phyloP scores from a whole-genome alignment of 2,329 filamentous ascomycete species.

The Scedosporium boydii region DNA sequence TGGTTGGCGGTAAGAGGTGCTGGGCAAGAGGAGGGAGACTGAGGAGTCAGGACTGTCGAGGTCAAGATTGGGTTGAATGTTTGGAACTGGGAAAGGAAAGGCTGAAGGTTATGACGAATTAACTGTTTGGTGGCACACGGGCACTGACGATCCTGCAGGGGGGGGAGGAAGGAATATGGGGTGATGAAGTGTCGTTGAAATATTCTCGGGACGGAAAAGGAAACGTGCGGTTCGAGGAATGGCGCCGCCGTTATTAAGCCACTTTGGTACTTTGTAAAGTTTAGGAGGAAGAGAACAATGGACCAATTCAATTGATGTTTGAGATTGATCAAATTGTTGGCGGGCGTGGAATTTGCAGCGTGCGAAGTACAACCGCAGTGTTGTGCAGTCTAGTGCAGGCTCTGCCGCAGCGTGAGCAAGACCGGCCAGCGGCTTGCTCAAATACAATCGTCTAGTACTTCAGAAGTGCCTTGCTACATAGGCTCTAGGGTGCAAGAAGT shows the following conservation, averaged over 20 bases:
- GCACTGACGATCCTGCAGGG: background rate
- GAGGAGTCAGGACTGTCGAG: background rate
- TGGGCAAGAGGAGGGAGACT: background rate
- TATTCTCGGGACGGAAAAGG: background rate
- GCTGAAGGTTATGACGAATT: background rate
- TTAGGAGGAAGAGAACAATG: too few species aligned
- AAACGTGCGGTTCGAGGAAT: background rate
- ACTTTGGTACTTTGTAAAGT: too few species aligned
- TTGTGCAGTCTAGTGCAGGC: too few species aligned
- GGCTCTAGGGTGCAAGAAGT: too few species aligned
- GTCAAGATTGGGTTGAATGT: background rate
- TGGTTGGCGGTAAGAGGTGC: background rate
- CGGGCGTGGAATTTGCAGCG: too few species aligned
- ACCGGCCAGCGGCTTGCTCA: too few species aligned
- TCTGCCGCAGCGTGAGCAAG: too few species aligned
- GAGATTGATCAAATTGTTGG: too few species aligned
- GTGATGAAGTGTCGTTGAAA: background rate
- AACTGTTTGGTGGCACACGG: background rate
- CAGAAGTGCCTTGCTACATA: too few species aligned
- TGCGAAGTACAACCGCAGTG: too few species aligned
- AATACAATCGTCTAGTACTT: too few species aligned
- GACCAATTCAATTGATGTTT: too few species aligned
- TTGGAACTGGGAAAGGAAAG: background rate
- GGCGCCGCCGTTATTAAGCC: background rate
- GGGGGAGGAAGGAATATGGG: background rate